Base-by-base conservation (phyloP, 768 basidiomycete species). In the Leccinum variicolor region DNA sequence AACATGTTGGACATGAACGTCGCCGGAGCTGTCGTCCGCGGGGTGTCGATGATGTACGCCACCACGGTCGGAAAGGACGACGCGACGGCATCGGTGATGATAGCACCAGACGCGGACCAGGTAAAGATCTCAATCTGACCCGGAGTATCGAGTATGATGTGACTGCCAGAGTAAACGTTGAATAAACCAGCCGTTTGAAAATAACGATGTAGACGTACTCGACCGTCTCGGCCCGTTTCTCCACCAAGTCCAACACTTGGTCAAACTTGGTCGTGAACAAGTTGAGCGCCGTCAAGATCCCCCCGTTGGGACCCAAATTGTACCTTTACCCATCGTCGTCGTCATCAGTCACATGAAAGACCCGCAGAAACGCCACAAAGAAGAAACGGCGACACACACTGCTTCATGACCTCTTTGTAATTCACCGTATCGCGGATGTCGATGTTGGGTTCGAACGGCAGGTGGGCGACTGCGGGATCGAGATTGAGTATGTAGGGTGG, bases 1-100 rank as follows among this genome's bases (percentile, higher is more conserved):
- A 99, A 81, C 97, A 99, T 99, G 74, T 99, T 99, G 19, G 89
- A 92, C 97, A 98, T 99, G 74, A 99, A 99, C 3, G 97, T 99
- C 15, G 96, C 94, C 0, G 97, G 97, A 0, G 92, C 86, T 0
- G 89, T 89, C 19, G 93, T 94, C 60, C 97, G 81, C 21, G 97
- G 97, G 4, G 97, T 99, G 73, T 99, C 97, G 64, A 99, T 93
- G 59, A 99, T 83, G 69, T 98, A 99, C 15, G 97, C 97, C 34
- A 99, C 86, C 33, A 96, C 92, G 2, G 97, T 89, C 6, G 97
- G 97, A 56, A 98, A 77, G 0, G 94, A 85, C 3, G 92, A 91
- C 1, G 97, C 97, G 43, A 99, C 80, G 17, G 97, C 92, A 69
- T 98, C 95, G 43, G 97, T 99, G 65, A 99, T 98, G 68, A 99